phyloP scores from a whole-genome alignment of 2,329 filamentous ascomycete species.

The Trichoderma hamatum region DNA sequence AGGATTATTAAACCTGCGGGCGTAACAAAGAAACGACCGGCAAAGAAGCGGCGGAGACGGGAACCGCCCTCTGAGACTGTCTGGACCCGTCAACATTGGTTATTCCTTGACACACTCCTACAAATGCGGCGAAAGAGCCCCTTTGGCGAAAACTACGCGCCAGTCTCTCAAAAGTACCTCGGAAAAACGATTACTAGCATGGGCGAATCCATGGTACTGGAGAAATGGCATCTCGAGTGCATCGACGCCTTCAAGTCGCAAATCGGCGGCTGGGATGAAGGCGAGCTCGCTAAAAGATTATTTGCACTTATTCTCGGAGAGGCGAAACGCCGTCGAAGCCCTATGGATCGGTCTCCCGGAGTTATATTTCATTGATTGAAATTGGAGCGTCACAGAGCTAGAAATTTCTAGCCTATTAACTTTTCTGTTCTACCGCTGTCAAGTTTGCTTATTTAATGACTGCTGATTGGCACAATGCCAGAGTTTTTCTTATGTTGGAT shows the following conservation, averaged over 20 bases:
- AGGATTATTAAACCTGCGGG: neutral
- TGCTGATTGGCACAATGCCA: neutral
- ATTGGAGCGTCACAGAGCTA: neutral
- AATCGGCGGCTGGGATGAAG: constrained; percentile 55
- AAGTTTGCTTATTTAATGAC: neutral
- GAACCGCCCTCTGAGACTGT: constrained; percentile 45
- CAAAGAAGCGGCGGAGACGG: neutral
- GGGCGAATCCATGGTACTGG: constrained; percentile 51
- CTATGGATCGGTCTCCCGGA: constrained; percentile 28
- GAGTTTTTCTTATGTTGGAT: neutral
- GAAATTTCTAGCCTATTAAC: neutral
- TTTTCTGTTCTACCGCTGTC: neutral
- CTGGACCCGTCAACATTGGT: constrained; percentile 59
- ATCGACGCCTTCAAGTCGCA: constrained; percentile 56
- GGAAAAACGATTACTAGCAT: constrained; percentile 54
- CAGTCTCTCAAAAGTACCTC: constrained; percentile 43
- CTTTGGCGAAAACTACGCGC: constrained; percentile 37
- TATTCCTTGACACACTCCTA: constrained; percentile 55
- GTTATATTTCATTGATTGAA: constrained; percentile 40
- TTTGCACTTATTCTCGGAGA: constrained; percentile 58
- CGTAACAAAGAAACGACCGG: constrained; percentile 24
- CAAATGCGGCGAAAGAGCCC: constrained; percentile 51
- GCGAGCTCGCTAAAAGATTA: constrained; percentile 53
- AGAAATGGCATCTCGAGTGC: constrained; percentile 61
- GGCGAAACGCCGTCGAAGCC: constrained; percentile 37